Evolutionary conservation across 352 stramenopile species (phyloP), one percentile per base, ranked within the genome.

Genomic region (Globisporangium heterothallicum): DNA sequence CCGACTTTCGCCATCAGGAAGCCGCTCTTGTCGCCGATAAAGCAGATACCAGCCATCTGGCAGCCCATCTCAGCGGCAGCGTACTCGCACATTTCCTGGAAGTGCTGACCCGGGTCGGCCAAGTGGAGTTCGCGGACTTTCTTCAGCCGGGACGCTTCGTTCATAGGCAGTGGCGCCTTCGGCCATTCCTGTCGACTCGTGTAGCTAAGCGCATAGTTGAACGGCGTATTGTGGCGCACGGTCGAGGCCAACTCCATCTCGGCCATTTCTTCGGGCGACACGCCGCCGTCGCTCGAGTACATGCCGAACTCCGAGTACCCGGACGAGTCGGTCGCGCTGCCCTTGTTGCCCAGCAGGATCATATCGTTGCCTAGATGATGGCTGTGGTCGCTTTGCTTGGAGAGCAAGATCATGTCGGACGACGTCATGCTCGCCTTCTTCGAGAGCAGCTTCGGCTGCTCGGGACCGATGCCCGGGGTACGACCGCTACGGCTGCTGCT

Each of bases 61-160:
- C 83, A 93, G 43, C 78, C 78, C 62, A 88, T 69, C 59, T 89
- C 80, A 14, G 83, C 82, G 3, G 81, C 78, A 16, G 80, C 83
- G 55, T 89, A 90, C 56, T 93, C 83, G 48, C 81, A 88, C 76
- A 93, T 92, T 50, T 93, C 83, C 52, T 93, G 83, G 59, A 93
- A 93, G 50, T 92, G 83, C 55, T 80, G 66, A 1, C 80, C 74
- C 1, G 80, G 80, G 60, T 93, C 83, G 12, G 76, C 76, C 21
- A 93, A 50, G 53, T 88, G 77, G n/a, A 93, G 53, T 49, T 78
- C 64, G 18, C 80, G 76, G 30, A 93, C 83, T 41, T 86, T 88
- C 52, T 74, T 64, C 16, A 93, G 75, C 4, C 83, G 76, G 6
- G 67, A 58, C 0, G 61, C 53, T 47, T 93, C 83, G 49, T 92